These are phyloP conservation scores for Glycine latifolia DNA, from an alignment of 306 rosid species.

Conservation along the genomic window DNA sequence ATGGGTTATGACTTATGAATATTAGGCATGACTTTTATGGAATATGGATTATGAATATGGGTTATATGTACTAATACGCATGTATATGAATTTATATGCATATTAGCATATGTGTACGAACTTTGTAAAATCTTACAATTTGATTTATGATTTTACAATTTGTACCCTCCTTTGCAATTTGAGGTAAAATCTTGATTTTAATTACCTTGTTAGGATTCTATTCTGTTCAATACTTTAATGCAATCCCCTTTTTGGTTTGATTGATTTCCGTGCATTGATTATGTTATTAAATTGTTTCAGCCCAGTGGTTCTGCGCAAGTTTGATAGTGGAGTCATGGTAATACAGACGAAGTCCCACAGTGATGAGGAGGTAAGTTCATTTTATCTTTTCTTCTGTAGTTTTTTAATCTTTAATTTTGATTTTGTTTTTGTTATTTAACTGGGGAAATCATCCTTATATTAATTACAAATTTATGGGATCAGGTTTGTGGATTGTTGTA, in stretches of 20 bases:
- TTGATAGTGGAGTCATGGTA: slow-evolving; percentile 99
- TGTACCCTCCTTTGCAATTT: neutral
- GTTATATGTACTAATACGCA: neutral
- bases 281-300: slow-evolving; percentile 54
- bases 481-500: slow-evolving; percentile 7
- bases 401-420: neutral
- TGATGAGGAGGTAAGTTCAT: slow-evolving; percentile 77
- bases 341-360: slow-evolving; percentile 93
- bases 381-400: slow-evolving; percentile 9
- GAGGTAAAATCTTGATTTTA: neutral
- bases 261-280: slow-evolving; percentile 23
- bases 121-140: neutral
- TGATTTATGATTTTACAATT: neutral
- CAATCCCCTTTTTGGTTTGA: slow-evolving; percentile 1
- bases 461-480: slow-evolving; percentile 24
- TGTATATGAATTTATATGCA: neutral
- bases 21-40: neutral
- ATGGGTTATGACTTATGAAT: neutral
- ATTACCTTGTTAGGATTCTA: slow-evolving; percentile 31
- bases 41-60: neutral
- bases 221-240: slow-evolving; percentile 11
- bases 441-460: slow-evolving; percentile 29
- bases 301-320: slow-evolving; percentile 85
- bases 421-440: slow-evolving; percentile 14
- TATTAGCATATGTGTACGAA: neutral